Percentiles rank a stretch among this genome's conserved stretches.
Evolutionary conservation across 441 rosid genomes (phyloP).

Genomic region (Daphne laureola): DNA sequence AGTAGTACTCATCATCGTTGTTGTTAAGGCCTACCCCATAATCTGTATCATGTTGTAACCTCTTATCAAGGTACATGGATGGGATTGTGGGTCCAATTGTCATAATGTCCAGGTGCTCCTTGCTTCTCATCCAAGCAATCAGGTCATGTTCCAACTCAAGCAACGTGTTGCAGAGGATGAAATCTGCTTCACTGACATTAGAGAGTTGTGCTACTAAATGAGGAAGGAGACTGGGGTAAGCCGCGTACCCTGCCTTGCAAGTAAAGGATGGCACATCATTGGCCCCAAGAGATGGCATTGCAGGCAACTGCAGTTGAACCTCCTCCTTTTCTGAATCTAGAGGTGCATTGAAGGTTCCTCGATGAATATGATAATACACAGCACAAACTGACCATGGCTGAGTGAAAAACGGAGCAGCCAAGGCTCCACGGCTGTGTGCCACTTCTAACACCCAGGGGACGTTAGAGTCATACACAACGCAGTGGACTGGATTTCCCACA

Average conservation of each 20-base stretch:
- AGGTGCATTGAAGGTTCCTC: slow-evolving; percentile 33
- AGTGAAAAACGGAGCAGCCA: slow-evolving; percentile 32
- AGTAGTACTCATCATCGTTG: slow-evolving; percentile 2
- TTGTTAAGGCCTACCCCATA: slow-evolving; percentile 31
- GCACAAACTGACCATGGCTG: slow-evolving; percentile 33
- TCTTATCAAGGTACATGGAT: slow-evolving; percentile 47
- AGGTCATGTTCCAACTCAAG: slow-evolving; percentile 52
- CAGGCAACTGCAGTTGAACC: background rate
- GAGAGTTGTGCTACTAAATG: slow-evolving; percentile 35
- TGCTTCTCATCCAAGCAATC: slow-evolving; percentile 23
- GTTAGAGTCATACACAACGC: slow-evolving; percentile 32
- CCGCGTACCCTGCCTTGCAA: slow-evolving; percentile 29
- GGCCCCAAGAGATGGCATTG: slow-evolving; percentile 34
- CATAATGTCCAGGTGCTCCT: slow-evolving; percentile 10
- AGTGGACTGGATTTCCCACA: slow-evolving; percentile 16
- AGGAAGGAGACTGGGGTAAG: background rate
- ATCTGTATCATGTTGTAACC: slow-evolving; percentile 28
- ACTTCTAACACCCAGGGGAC: slow-evolving; percentile 33
- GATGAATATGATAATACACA: slow-evolving; percentile 29
- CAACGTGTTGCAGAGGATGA: slow-evolving; percentile 49
- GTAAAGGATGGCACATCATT: slow-evolving; percentile 56
- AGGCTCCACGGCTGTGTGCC: slow-evolving; percentile 20
- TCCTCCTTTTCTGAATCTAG: too few species aligned
- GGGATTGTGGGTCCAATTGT: slow-evolving; percentile 65
- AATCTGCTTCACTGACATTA: slow-evolving; percentile 43